Evolutionary conservation across 2,329 filamentous ascomycete genomes (phyloP).

Genomic region (Tolypocladium inflatum): DNA sequence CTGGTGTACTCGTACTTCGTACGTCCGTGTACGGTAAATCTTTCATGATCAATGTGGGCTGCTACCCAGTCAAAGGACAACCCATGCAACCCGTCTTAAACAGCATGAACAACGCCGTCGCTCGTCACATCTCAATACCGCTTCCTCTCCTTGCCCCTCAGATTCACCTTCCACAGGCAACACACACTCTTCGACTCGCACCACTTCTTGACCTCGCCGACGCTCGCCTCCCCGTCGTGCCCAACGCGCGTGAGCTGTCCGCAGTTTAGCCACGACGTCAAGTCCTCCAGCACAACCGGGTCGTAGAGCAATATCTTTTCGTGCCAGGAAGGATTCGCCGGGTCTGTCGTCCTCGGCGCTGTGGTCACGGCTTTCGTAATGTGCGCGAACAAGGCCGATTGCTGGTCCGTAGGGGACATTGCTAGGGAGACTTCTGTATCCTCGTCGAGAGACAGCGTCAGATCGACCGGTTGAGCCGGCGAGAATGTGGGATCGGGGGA

Average conservation of each 20-base stretch:
- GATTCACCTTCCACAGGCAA: constrained; percentile 60
- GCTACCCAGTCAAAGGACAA: background rate
- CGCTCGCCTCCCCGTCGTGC: constrained; percentile 55
- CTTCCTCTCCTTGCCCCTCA: constrained; percentile 44
- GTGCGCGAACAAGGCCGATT: constrained; percentile 36
- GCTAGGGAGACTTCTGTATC: constrained; percentile 34
- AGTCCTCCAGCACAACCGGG: constrained; percentile 77
- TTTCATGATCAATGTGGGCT: background rate
- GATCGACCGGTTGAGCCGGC: constrained; percentile 29
- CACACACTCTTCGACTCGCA: constrained; percentile 82
- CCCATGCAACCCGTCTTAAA: background rate
- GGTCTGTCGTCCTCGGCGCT: constrained; percentile 39
- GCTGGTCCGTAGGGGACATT: constrained; percentile 27
- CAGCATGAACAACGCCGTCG: background rate
- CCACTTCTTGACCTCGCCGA: constrained; percentile 71
- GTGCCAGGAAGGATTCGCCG: constrained; percentile 60
- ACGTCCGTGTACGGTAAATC: background rate
- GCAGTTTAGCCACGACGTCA: constrained; percentile 73
- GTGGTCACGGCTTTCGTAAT: constrained; percentile 47
- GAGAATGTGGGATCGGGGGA: constrained; percentile 31
- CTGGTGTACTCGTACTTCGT: too few relatives aligned
- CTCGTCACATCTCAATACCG: constrained; percentile 16
- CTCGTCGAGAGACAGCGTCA: constrained; percentile 34
- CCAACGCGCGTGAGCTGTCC: constrained; percentile 54
- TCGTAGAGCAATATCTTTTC: constrained; percentile 94